These are phyloP conservation scores for Saturnispora sanitii DNA, from an alignment of 805 yeast species.

Conservation along the genomic window DNA sequence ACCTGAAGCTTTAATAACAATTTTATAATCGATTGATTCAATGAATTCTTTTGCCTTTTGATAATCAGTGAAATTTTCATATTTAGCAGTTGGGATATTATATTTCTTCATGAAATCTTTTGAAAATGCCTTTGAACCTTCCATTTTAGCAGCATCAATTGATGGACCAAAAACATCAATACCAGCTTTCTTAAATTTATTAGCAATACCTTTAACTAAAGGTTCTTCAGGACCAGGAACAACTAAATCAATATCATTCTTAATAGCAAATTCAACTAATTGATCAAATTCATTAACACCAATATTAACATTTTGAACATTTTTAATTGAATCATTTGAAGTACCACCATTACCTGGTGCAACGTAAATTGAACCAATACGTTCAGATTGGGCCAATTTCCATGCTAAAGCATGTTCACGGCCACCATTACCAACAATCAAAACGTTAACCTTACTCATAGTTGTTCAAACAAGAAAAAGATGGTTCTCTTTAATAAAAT, in stretches of 20 bases:
- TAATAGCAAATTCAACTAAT: slow-evolving; percentile 65
- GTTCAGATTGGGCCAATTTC: slow-evolving; percentile 73
- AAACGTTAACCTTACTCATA: slow-evolving; percentile 37
- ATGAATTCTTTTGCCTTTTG: slow-evolving; percentile 70
- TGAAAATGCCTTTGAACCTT: slow-evolving; percentile 92
- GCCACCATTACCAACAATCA: slow-evolving; percentile 95
- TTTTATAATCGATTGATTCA: slow-evolving; percentile 51
- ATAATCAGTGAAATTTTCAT: slow-evolving; percentile 68
- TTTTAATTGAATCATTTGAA: slow-evolving; percentile 35
- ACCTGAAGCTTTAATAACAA: slow-evolving; percentile 95
- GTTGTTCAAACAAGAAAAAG: not conserved
- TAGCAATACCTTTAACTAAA: slow-evolving; percentile 82
- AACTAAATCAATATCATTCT: slow-evolving; percentile 58
- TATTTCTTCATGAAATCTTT: slow-evolving; percentile 90
- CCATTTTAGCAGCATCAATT: slow-evolving; percentile 82
- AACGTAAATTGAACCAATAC: slow-evolving; percentile 66
- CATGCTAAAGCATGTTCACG: slow-evolving; percentile 96
- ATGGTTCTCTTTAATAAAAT: no score
- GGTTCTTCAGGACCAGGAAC: slow-evolving; percentile 99
- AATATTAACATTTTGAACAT: slow-evolving; percentile 63
- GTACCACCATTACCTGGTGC: slow-evolving; percentile 99
- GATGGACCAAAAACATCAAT: slow-evolving; percentile 97
- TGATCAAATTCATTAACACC: slow-evolving; percentile 59
- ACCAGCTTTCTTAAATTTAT: slow-evolving; percentile 68
- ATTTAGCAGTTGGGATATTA: slow-evolving; percentile 89